These are phyloP conservation scores for Acanthamoeba divionensis DNA, from an alignment of 208 protist species.

Conservation along the genomic window DNA sequence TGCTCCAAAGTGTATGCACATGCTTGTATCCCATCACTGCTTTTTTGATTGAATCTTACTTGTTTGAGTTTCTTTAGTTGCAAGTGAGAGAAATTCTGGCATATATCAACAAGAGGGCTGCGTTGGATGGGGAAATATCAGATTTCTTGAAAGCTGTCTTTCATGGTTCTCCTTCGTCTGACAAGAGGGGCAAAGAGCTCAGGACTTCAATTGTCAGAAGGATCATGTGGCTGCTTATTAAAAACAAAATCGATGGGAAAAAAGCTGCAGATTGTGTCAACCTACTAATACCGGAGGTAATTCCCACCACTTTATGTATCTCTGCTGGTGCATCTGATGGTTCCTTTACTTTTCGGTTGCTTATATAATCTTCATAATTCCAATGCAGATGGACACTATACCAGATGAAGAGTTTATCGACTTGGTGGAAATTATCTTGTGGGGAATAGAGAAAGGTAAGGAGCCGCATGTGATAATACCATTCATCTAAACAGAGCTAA, in stretches of 20 bases:
- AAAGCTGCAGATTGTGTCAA: slow-evolving; percentile 30
- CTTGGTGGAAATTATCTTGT: not conserved
- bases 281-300: not conserved
- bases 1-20: not conserved
- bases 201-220: not conserved
- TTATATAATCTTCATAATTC: not conserved
- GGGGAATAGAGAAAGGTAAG: slow-evolving; percentile 33
- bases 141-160: not conserved
- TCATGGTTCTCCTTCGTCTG: not conserved
- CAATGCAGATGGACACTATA: not conserved
- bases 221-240: slow-evolving; percentile 39
- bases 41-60: not conserved
- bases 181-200: not conserved
- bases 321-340: not conserved
- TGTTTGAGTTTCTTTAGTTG: not conserved
- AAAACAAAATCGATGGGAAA: not conserved
- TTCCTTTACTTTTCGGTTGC: too few species aligned
- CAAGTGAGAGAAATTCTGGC: not conserved
- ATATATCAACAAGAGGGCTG: not conserved
- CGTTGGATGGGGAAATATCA: not conserved
- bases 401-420: slow-evolving; percentile 25
- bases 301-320: too few species aligned
- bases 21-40: not conserved
- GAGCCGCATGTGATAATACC: too few species aligned
- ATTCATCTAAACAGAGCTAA: too few species aligned